A percentile compares a stretch with the other conserved stretches of the same genome.
These are phyloP conservation scores for Exophiala sp. DNA, from an alignment of 2,329 filamentous ascomycete genomes.

Conservation along the genomic window DNA sequence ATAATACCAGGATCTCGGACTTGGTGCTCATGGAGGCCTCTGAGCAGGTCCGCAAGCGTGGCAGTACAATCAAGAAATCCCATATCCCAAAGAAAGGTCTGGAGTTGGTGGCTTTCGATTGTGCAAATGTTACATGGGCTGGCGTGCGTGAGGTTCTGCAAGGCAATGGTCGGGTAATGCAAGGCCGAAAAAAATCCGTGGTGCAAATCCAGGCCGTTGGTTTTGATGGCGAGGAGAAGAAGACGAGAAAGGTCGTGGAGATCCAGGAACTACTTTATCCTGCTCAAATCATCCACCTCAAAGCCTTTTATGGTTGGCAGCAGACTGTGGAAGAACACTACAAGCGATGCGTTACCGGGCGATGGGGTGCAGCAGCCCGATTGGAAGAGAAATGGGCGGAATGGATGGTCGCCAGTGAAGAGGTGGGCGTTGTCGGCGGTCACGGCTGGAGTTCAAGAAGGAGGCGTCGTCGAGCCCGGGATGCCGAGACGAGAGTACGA, in stretches of 20 bases:
- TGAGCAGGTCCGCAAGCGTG: slow-evolving; percentile 68
- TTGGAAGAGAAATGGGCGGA: slow-evolving; percentile 89
- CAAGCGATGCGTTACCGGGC: slow-evolving; percentile 75
- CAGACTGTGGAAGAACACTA: slow-evolving; percentile 92
- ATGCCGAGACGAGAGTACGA: slow-evolving; percentile 75
- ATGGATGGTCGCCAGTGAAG: slow-evolving; percentile 88
- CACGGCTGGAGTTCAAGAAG: slow-evolving; percentile 60
- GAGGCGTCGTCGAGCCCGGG: slow-evolving; percentile 71
- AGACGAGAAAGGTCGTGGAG: slow-evolving; percentile 21
- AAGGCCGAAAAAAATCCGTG: slow-evolving; percentile 26
- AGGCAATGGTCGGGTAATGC: slow-evolving; percentile 70
- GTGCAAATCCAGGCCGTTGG: slow-evolving; percentile 13
- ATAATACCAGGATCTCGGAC: slow-evolving; percentile 90
- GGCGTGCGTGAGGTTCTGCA: slow-evolving; percentile 83
- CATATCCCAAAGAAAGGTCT: slow-evolving; percentile 60
- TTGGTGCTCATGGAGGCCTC: slow-evolving; percentile 81
- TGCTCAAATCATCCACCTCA: slow-evolving; percentile 76
- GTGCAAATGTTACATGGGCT: slow-evolving; percentile 86
- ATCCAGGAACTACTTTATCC: slow-evolving; percentile 56
- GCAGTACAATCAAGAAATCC: slow-evolving; percentile 43
- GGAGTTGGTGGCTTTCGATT: slow-evolving; percentile 82
- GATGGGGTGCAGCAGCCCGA: slow-evolving; percentile 69
- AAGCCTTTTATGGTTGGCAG: slow-evolving; percentile 94
- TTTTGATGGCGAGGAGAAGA: slow-evolving; percentile 16
- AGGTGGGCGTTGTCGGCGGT: slow-evolving; percentile 64